Conservation (phyloP, 2,329 filamentous ascomycete genomes). For the Nigrospora osmanthi region DNA sequence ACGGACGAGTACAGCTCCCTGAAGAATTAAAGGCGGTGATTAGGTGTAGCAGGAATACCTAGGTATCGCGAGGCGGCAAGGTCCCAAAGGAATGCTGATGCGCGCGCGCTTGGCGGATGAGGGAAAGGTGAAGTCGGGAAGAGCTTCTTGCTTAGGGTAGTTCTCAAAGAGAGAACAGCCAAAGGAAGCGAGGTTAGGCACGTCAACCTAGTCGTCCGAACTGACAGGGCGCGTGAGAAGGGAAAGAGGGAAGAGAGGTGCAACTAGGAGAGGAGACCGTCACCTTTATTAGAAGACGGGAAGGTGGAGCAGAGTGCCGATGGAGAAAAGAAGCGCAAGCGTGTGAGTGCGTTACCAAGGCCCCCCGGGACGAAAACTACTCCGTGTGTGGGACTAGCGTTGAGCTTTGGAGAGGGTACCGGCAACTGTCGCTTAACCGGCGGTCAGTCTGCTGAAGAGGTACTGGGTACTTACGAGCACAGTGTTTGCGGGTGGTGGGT, state of each 20-base stretch:
- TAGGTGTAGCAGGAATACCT: conserved; percentile 1
- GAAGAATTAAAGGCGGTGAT: neutral
- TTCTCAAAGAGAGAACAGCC: conserved; percentile 1
- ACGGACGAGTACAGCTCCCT: conserved; percentile 7
- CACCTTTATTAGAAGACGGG: conserved; percentile 1
- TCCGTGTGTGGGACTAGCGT: neutral
- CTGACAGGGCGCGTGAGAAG: conserved; percentile 2
- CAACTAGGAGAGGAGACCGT: neutral
- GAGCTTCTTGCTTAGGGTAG: neutral
- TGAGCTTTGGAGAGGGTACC: neutral
- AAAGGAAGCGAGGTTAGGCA: conserved; percentile 4
- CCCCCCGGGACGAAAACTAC: neutral
- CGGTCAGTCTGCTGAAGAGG: neutral
- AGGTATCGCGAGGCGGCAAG: conserved; percentile 1
- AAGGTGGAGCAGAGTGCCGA: conserved; percentile 4
- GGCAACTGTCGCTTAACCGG: neutral
- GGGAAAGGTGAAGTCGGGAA: neutral
- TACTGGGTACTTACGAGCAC: neutral
- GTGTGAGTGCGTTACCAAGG: neutral
- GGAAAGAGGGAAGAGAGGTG: neutral
- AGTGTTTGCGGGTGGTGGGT: neutral
- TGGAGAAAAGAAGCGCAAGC: neutral
- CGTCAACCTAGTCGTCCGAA: conserved; percentile 3
- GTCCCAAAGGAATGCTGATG: conserved; percentile 1
- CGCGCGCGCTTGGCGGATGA: too few relatives aligned